Evolutionary conservation across 169 alveolate species (phyloP), one percentile per base, ranked within the genome.

Genomic region (Eimeria falciformis): DNA sequence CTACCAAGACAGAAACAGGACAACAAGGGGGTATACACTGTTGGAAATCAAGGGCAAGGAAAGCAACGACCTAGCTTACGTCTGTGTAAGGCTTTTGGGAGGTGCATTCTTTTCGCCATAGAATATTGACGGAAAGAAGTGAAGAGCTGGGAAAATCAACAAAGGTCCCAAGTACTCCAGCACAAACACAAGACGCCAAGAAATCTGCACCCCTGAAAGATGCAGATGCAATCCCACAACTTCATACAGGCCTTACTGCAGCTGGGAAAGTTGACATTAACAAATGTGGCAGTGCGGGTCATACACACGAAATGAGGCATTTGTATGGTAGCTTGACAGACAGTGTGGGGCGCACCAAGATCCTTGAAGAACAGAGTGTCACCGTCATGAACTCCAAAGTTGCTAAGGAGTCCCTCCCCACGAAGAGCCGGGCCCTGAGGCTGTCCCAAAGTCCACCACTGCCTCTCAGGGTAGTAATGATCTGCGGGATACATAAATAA

Each of bases 141-240:
- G 98, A 82, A 99, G 95, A 71, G 97, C 50, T 0, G 99, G 98
- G 47, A 98, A 96, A 43, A 99, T 98, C n/a, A 98, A 45, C 75
- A 98, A 95, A 12, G 99, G 99, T 11, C 99, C 99, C 47, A 98
- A 94, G 94, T 99, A 99, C 95, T 99, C 99, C 78, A 98, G 94
- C 79, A 97, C 97, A 93, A 97, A 98, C 29, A 98, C 99, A 91
- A 98, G 91, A 91, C 99, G 97, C 99, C 99, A 99, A 45, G 99
- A 96, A 45, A 99, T 98, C 94, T 99, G 99, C 45, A 88, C 94
- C 4, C 94, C 94, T 90, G 91, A 18, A 9, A 12, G 17, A 21
- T 47, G n/a, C n/a, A n/a, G n/a, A n/a, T 4, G 87, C n/a, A 25
- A 46, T 14, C n/a, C n/a, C n/a, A n/a, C n/a, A n/a, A n/a, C n/a